Conservation (phyloP, 176 grass and related monocot genomes). For the Hordeum vulgare region DNA sequence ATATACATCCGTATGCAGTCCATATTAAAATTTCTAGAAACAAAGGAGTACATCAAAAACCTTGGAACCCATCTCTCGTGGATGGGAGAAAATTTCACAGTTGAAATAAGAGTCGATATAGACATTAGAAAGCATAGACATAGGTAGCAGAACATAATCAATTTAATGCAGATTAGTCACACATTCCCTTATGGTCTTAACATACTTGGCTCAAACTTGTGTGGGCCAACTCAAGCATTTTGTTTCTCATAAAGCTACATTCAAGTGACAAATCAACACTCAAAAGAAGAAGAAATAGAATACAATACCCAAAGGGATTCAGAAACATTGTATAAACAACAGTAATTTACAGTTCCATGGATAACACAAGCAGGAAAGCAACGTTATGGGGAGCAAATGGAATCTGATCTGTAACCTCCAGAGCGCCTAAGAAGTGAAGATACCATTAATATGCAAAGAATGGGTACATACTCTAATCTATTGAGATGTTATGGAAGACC, state of each 20-base stretch:
- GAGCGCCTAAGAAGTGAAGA: neutral
- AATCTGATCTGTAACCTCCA: constrained; percentile 13
- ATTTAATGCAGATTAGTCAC: neutral
- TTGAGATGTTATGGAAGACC: constrained; percentile 13
- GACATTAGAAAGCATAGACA: neutral
- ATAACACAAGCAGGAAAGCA: neutral
- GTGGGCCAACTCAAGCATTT: neutral
- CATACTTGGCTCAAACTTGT: neutral
- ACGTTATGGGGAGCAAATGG: neutral
- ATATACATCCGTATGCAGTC: no score
- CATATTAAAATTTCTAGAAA: no score
- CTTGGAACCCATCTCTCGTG: neutral
- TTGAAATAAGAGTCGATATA: neutral
- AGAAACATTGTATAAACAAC: neutral
- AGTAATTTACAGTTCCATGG: constrained; percentile 18
- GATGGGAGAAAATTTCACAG: neutral
- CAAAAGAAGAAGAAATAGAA: neutral
- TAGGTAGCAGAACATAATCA: neutral
- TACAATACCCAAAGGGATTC: neutral
- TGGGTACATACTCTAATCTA: constrained; percentile 27
- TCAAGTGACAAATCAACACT: neutral
- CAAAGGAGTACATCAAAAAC: no score
- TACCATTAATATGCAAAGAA: constrained; percentile 19
- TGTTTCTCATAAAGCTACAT: neutral
- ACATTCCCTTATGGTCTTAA: neutral